These are phyloP conservation scores for Catharanthus roseus DNA, from an alignment of 257 asterid species.

Conservation along the genomic window DNA sequence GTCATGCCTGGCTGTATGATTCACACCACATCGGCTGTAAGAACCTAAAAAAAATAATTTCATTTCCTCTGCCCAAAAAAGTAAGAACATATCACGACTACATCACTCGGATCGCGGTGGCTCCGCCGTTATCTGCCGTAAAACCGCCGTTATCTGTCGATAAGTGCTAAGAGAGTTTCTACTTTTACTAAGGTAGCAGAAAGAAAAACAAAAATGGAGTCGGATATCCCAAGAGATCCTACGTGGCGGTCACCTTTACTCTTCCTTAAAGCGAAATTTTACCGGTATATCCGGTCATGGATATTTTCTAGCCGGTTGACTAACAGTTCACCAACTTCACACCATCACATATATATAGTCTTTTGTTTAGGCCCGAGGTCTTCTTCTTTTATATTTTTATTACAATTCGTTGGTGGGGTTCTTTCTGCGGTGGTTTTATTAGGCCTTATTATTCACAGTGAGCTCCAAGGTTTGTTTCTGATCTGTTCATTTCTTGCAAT, in stretches of 20 bases:
- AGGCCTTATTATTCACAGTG: no score
- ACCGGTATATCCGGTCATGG: constrained; percentile 27
- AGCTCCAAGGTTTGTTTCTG: constrained; percentile 5
- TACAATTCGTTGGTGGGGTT: not conserved
- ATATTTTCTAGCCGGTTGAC: constrained; percentile 25
- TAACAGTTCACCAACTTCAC: constrained; percentile 12
- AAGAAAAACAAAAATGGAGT: constrained; percentile 54
- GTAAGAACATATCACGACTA: no score
- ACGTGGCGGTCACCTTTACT: constrained; percentile 57
- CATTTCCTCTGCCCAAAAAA: no score
- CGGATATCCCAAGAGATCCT: constrained; percentile 53
- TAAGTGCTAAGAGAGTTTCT: no score
- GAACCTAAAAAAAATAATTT: no score
- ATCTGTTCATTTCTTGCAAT: constrained; percentile 7
- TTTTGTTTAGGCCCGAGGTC: constrained; percentile 11
- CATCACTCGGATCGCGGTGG: no score
- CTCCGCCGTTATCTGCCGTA: no score
- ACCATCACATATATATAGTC: constrained; percentile 24
- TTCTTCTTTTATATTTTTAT: constrained; percentile 11
- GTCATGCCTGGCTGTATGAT: no score
- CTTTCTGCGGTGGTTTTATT: constrained; percentile 7
- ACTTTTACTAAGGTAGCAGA: no score
- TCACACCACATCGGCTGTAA: no score
- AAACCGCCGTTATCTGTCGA: no score
- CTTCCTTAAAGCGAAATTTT: constrained; percentile 13